Evolutionary conservation across 371 early-diverging fungal genomes (phyloP), one percentile per base, ranked within the genome.

Genomic region (Apophysomyces variabilis): DNA sequence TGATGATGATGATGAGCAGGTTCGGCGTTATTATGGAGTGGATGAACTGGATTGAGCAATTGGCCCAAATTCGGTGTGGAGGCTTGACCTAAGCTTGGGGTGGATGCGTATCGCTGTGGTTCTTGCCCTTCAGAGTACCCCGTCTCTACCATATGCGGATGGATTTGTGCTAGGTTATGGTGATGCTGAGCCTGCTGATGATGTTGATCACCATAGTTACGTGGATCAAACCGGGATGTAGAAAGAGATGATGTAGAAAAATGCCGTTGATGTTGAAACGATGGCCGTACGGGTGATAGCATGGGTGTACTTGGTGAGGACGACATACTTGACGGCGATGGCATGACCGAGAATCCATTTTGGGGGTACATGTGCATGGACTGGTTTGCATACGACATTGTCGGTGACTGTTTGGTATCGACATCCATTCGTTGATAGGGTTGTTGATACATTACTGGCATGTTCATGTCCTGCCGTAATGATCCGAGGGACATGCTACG

Each of bases 401-500:
- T 61, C 26, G 75, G 38, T 65, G 58, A 61, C 43, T 18, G 60
- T 41, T 58, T 45, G n/a, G 13, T 16, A 57, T 58, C 65, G 37
- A 58, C 50, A 26, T 46, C 50, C 60, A 61, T 50, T 62, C 35
- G 65, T 41, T 46, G 69, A 21, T 50, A 50, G 21, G 54, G 54
- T 11, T n/a, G 54, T 50, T 50, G 54, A 11, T 50, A 50, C 54
- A 50, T 16, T 3, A 50, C 54, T 26, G 54, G 11, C 54, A 50
- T 50, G 21, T 50, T 50, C 54, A 50, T 21, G 43, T 43, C 68
- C 57, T 41, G 46, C 32, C 71, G 74, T 47, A 71, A 61, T 13
- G 75, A 75, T 3, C 76, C 76, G 5, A 72, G 62, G 13, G 80
- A 80, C 75, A 75, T 77, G 65, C 77, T 75, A 41, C 76, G 80